Evolutionary conservation across 306 rosid genomes (phyloP).

Genomic region (Phaseolus lunatus): DNA sequence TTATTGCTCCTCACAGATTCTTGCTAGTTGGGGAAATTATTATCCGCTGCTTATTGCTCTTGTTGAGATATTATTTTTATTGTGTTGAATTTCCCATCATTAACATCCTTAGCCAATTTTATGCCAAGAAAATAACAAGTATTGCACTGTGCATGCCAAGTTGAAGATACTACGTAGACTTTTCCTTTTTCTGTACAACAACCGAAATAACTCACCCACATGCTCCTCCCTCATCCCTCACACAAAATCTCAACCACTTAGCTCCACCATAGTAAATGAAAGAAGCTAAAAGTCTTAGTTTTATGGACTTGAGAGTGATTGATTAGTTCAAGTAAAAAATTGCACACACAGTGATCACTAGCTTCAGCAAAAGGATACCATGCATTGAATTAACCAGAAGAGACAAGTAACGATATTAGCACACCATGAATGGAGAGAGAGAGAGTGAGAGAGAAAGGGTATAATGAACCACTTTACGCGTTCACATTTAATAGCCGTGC

Average conservation of each 20-base stretch:
- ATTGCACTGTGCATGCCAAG: not conserved
- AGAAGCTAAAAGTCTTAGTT: conserved; percentile 27
- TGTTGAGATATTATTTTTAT: too few species aligned
- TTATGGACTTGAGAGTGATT: not conserved
- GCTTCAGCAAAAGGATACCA: not conserved
- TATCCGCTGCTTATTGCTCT: too few species aligned
- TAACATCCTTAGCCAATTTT: too few species aligned
- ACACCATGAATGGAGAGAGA: conserved; percentile 17
- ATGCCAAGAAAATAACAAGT: not conserved
- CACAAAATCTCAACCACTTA: conserved; percentile 48
- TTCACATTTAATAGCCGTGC: conserved; percentile 61
- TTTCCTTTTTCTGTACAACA: conserved; percentile 46
- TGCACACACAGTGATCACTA: not conserved
- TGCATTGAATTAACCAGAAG: conserved; percentile 13
- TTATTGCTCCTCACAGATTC: too few species aligned
- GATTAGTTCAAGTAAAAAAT: not conserved
- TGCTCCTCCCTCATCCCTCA: conserved; percentile 39
- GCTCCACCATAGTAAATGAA: conserved; percentile 43
- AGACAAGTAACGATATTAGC: conserved; percentile 5
- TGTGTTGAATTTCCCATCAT: too few species aligned
- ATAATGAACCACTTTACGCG: conserved; percentile 42
- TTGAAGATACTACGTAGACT: conserved; percentile 22
- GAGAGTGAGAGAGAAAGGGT: too few species aligned
- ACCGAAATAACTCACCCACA: conserved; percentile 75
- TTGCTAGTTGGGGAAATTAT: too few species aligned